phyloP scores from a whole-genome alignment of 2,329 filamentous ascomycete species.

The Neofusicoccum umdonicola region DNA sequence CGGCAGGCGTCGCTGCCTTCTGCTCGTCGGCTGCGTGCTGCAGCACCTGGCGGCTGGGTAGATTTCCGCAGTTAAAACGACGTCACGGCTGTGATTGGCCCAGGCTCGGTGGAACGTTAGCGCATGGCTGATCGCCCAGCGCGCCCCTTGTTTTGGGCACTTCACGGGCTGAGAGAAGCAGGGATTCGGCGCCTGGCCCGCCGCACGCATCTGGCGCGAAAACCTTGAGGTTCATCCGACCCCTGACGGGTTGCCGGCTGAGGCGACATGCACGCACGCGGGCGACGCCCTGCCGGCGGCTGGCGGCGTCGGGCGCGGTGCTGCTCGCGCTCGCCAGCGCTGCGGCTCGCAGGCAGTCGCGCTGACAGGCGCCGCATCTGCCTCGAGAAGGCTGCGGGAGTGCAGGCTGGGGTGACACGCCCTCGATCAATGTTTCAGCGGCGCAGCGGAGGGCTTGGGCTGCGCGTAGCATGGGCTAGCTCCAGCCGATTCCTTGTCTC shows the following conservation, averaged over 20 bases:
- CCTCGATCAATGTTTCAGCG: slow-evolving; percentile 13
- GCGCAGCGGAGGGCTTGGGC: slow-evolving; percentile 11
- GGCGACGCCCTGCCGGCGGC: not conserved
- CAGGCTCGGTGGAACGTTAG: slow-evolving; percentile 1
- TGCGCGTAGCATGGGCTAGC: slow-evolving; percentile 13
- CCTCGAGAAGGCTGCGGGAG: slow-evolving; percentile 4
- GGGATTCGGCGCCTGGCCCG: slow-evolving; percentile 7
- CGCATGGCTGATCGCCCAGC: slow-evolving; percentile 7
- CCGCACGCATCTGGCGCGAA: slow-evolving; percentile 9
- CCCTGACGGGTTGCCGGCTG: slow-evolving; percentile 9
- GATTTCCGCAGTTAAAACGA: not conserved
- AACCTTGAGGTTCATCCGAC: slow-evolving; percentile 9
- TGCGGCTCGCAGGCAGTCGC: not conserved
- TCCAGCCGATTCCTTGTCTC: slow-evolving; percentile 3
- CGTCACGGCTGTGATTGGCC: slow-evolving; percentile 6
- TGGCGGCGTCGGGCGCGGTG: not conserved
- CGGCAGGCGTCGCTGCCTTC: not conserved
- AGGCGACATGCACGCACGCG: not conserved
- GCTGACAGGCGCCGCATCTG: slow-evolving; percentile 1
- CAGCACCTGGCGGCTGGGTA: not conserved
- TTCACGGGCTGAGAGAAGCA: slow-evolving; percentile 2
- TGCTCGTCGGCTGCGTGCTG: not conserved
- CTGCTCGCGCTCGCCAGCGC: slow-evolving; percentile 1
- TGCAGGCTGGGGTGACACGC: slow-evolving; percentile 9
- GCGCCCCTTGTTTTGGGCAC: slow-evolving; percentile 11